phyloP scores from a whole-genome alignment of 1,284 basidiomycete species.

The Porodaedalea pini region DNA sequence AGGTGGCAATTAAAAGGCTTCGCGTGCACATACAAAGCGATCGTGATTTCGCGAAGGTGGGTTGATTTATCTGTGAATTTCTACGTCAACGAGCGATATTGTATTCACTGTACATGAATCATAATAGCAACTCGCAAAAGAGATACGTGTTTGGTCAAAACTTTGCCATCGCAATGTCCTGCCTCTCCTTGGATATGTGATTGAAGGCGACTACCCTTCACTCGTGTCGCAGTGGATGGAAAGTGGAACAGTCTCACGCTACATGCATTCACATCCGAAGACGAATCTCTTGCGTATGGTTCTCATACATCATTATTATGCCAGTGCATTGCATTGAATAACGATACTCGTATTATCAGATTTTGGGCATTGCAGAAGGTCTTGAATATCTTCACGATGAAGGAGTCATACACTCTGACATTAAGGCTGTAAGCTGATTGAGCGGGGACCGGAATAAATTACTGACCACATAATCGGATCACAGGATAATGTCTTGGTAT shows the following conservation, averaged over 20 bases:
- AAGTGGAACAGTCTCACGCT: conserved; percentile 13
- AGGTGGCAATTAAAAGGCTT: conserved; percentile 12
- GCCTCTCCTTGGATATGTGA: conserved; percentile 16
- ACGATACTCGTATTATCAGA: not conserved
- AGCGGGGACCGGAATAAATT: not conserved
- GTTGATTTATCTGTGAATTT: too few species aligned
- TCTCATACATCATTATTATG: not conserved
- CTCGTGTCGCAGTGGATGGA: conserved; percentile 21
- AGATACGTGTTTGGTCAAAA: conserved; percentile 15
- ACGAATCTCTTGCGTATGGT: conserved; percentile 10
- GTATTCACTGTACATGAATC: too few species aligned
- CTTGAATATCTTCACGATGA: conserved; percentile 7
- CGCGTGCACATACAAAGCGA: conserved; percentile 7
- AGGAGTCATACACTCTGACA: conserved; percentile 16
- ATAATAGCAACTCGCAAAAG: conserved; percentile 8
- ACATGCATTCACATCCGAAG: conserved; percentile 2
- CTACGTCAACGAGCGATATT: too few species aligned
- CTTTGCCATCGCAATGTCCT: conserved; percentile 16
- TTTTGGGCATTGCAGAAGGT: conserved; percentile 6
- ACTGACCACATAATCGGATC: not conserved
- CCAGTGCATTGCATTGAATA: not conserved
- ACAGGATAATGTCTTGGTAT: conserved; percentile 14
- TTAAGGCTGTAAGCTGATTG: conserved; percentile 11
- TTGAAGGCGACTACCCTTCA: conserved; percentile 13
- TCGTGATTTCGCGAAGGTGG: conserved; percentile 12